Conservation (phyloP, 2,329 filamentous ascomycete species). For the Phaeoacremonium minimum region DNA sequence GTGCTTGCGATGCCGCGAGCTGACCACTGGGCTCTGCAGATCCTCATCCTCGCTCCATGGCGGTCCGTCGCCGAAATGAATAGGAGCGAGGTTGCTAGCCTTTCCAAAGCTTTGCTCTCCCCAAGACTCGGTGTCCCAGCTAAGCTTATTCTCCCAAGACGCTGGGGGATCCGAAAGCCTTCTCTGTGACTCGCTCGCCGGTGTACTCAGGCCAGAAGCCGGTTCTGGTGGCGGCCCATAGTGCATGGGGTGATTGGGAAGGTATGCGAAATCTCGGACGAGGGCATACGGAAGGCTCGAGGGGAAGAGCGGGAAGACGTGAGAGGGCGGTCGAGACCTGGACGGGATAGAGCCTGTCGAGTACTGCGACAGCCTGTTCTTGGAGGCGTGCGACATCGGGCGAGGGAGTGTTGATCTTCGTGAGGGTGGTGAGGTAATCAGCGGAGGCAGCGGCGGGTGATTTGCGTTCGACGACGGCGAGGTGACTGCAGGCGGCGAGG, state of each 20-base stretch:
- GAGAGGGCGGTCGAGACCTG: slow-evolving; percentile 75
- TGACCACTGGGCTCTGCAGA: slow-evolving; percentile 84
- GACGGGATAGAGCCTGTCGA: slow-evolving; percentile 65
- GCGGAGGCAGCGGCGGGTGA: slow-evolving; percentile 49
- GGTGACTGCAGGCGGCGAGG: slow-evolving; percentile 45
- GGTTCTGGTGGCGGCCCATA: slow-evolving; percentile 84
- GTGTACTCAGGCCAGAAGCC: slow-evolving; percentile 79
- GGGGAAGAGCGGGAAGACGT: slow-evolving; percentile 76
- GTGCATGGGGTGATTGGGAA: slow-evolving; percentile 76
- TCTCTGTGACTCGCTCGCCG: slow-evolving; percentile 69
- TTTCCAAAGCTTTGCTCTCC: slow-evolving; percentile 49
- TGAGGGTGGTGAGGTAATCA: slow-evolving; percentile 52
- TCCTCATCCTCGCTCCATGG: slow-evolving; percentile 97
- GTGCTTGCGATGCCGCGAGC: slow-evolving; percentile 79
- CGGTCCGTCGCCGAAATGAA: slow-evolving; percentile 81
- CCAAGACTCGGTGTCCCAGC: slow-evolving; percentile 50
- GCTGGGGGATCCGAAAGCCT: slow-evolving; percentile 79
- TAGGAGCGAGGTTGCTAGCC: slow-evolving; percentile 71
- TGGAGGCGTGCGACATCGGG: slow-evolving; percentile 73
- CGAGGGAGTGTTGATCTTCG: slow-evolving; percentile 59
- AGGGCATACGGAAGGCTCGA: slow-evolving; percentile 84
- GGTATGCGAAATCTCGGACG: slow-evolving; percentile 95
- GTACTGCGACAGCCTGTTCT: slow-evolving; percentile 79
- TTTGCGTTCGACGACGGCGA: slow-evolving; percentile 43
- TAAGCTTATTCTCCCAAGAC: slow-evolving; percentile 67